Base-by-base conservation (phyloP, 331 rosid species). In the Ulmus americana region DNA sequence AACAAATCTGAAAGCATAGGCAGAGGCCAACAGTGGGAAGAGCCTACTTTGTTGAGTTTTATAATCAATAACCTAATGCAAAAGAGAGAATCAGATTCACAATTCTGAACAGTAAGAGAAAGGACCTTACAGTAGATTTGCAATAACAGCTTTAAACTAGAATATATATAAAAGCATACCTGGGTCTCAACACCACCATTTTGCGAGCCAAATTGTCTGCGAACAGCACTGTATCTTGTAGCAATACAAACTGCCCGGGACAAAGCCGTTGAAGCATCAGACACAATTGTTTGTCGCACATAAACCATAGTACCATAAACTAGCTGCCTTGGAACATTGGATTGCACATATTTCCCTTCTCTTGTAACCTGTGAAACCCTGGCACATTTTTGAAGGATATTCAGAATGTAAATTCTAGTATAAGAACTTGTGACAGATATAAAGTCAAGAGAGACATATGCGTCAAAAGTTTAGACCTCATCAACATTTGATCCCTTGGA, bases 191-290 rank as follows among this genome's bases (percentile, higher is more conserved):
- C 71, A 65, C 86, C 88, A 39, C 91, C 91, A 52, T 85, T 63
- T 9, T 83, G 77, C 1, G 91, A 77, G 47, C 97, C 98, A 76
- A 94, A 94, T 61, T 94, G 98, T 73, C 98, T 77, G 59, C 98
- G 88, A 79, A 94, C 97, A 64, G 95, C 95, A 77, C 98, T 94
- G 63, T 89, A 94, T 78, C 98, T 87, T 16, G 98, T 94, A 64
- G 98, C 97, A 77, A 94, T 94, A 72, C 98, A 94, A 63, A 89
- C 95, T 61, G 97, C 98, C 48, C 95, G 84, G 5, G 98, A 89
- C 80, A 94, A 82, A 64, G 97, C 97, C 74, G 38, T 45, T 0
- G 98, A 89, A 59, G 98, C 98, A 82, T 94, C 97, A 68, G 81
- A 47, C 13, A 94, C 98, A 69, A 94, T 94, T 15, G 82, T 64